Percentiles rank a stretch among this genome's conserved stretches.
phyloP scores from a whole-genome alignment of 2,329 filamentous ascomycete species.

The Verticillium alfalfae region DNA sequence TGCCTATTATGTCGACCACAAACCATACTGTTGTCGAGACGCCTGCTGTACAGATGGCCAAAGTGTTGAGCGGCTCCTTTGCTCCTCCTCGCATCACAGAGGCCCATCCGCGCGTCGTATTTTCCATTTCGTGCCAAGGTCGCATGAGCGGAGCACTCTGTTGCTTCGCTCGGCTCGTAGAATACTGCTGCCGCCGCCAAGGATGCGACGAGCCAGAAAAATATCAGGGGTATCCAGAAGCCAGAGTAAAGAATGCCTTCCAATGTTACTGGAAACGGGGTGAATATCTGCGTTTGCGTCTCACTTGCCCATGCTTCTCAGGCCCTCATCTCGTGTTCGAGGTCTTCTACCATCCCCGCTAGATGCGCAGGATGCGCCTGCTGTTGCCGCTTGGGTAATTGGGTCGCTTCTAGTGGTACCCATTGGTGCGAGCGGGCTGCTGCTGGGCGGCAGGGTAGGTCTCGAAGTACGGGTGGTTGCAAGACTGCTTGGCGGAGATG shows the following conservation, averaged over 20 bases:
- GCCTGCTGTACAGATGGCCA: not conserved
- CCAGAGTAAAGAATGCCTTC: not conserved
- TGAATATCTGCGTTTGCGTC: not conserved
- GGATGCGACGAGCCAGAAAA: not conserved
- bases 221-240: not conserved
- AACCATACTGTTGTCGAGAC: too few relatives aligned
- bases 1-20: too few relatives aligned
- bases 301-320: not conserved
- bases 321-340: not conserved
- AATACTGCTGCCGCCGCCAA: not conserved
- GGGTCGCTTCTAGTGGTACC: constrained; percentile 15
- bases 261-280: not conserved
- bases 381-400: constrained; percentile 13
- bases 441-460: constrained; percentile 21
- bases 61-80: not conserved
- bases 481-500: constrained; percentile 84
- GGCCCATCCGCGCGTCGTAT: not conserved
- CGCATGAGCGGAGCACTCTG: not conserved
- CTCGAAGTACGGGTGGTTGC: constrained; percentile 76
- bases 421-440: constrained; percentile 9
- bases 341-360: not conserved
- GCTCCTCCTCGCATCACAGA: not conserved
- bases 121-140: not conserved
- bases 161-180: not conserved
- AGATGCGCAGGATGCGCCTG: not conserved